A percentile compares a stretch with the other conserved stretches of the same genome.
These are phyloP conservation scores for Coniochaeta ligniaria DNA, from an alignment of 2,329 filamentous ascomycete genomes.

Conservation along the genomic window DNA sequence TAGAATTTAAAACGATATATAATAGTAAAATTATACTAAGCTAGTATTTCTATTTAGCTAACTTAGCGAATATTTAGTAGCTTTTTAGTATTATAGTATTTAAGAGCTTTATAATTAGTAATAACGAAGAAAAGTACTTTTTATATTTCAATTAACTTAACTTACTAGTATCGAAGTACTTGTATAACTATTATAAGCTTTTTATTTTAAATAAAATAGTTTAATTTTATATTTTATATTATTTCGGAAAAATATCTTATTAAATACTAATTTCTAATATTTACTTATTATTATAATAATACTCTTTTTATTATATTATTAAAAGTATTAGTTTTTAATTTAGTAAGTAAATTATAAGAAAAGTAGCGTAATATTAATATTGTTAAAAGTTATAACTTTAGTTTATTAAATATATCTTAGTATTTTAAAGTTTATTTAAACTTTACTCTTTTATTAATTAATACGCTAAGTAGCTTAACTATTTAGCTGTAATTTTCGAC, in stretches of 20 bases:
- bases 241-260: not conserved
- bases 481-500: too few relatives aligned
- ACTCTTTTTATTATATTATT: not conserved
- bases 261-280: not conserved
- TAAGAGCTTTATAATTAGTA: too few relatives aligned
- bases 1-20: not conserved
- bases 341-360: not conserved
- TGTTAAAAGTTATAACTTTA: not conserved
- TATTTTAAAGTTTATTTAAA: too few relatives aligned
- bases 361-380: not conserved
- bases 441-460: not conserved
- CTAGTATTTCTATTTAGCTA: not conserved
- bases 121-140: too few relatives aligned
- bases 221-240: not conserved
- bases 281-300: not conserved
- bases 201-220: too few relatives aligned
- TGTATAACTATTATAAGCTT: too few relatives aligned
- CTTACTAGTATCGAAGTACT: too few relatives aligned
- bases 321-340: not conserved
- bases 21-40: too few relatives aligned
- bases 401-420: not conserved
- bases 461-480: not conserved
- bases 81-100: slow-evolving; percentile 3
- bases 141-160: too few relatives aligned
- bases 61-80: not conserved